Evolutionary conservation across 2,329 filamentous ascomycete genomes (phyloP), one percentile per base, ranked within the genome.

Genomic region (Knoxdaviesia capensis): DNA sequence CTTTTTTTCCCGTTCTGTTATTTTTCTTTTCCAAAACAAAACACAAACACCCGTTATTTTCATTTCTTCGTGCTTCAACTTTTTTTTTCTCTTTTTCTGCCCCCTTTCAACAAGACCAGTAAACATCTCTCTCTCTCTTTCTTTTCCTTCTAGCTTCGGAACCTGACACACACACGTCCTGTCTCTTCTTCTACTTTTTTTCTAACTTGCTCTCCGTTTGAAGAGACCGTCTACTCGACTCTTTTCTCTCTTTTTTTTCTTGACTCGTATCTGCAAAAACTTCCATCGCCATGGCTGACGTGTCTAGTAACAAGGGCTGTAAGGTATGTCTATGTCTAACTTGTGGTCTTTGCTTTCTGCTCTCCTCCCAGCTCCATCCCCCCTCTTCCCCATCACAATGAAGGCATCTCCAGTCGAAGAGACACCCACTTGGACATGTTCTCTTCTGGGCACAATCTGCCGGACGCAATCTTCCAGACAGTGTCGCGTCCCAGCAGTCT

Each of bases 241-340:
- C 32, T 31, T 38, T 31, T 8, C 10, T 33, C n/a, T 31, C 33
- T 39, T 5, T 30, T 29, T 6, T 20, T 31, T n/a, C 28, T 40
- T 7, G 7, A 36, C 10, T 34, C 36, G 10, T 9, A 41, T 6
- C 34, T 34, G 20, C 11, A 41, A 28, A 29, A 9, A 28, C 20
- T 32, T 11, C 38, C 31, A 10, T 33, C 42, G 39, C 7, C 6
- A 44, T 44, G 43, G 39, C 43, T n/a, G 40, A 44, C 40, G 36
- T 20, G 20, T 20, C 20, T 20, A 20, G 20, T 3, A 20, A 39
- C 40, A 44, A 44, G 43, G 39, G 39, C 36, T 30, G 43, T 44
- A 44, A 44, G 43, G 43, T 44, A 38, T 31, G 43, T 35, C 6
- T 44, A 38, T 31, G 43, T 35, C 6, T 31, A 6, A 9, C 6